Base-by-base conservation (phyloP, 257 asterid species). In the Echium plantagineum region DNA sequence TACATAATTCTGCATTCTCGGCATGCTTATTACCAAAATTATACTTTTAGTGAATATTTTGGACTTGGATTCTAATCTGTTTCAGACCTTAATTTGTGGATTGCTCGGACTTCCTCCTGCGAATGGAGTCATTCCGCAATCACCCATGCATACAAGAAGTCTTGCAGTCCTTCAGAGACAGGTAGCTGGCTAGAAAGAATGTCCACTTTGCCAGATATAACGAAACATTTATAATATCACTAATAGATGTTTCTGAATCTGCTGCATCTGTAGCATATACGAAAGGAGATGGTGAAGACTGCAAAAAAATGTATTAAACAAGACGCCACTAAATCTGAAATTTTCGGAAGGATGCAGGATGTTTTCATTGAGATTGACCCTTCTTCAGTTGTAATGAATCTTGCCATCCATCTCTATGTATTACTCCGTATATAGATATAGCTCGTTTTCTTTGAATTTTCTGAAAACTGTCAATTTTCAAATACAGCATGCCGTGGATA, bases 51-150 rank as follows among this genome's bases (percentile, higher is more conserved):
- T 35, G 10, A 20, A 59, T 13, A 20, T 5, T 52, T 18, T 22
- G 10, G 16, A n/a, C 47, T 15, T 32, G 57, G 52, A 26, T 58
- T 18, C 55, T 18, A 55, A 48, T 53, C 55, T 26, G 53, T 72
- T 63, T n/a, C 77, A 89, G 98, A 93, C 98, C 17, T 74, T 93
- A 84, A 20, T 89, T 58, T 93, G 97, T 35, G 98, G 98, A 63
- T 76, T 93, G 74, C 94, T 93, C 22, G 98, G 98, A 69, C 83
- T 89, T 64, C 98, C 98, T 66, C 98, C 98, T 66, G 89, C 98
- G 0, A 93, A 93, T 59, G 98, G 98, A 21, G 98, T 93, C 63
- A 97, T 93, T 68, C 98, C 98, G n/a, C 98, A 93, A 76, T 89
- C 98, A 42, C 98, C 98, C 26, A 93, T 93, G 98, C 98, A 93